Base-by-base conservation (phyloP, 441 rosid genomes). In the Mallotus japonicus region DNA sequence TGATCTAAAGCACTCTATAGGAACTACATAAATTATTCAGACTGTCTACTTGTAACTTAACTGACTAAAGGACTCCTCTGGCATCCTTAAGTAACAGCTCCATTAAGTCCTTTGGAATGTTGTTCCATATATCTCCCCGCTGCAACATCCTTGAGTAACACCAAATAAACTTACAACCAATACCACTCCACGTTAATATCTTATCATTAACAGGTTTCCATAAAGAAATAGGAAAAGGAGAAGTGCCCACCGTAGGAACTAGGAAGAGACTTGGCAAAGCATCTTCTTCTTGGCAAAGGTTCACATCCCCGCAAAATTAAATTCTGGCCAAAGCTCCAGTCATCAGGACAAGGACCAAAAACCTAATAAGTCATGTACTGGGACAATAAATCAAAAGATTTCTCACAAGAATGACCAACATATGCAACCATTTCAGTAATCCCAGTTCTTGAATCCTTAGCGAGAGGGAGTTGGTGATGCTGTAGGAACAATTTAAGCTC, bases 391-490 rank as follows among this genome's bases (percentile, higher is more conserved):
- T 89, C 98, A 28, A 88, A 55, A 62, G 97, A 92, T 81, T 85
- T 91, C 66, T 90, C 92, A 49, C 99, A 95, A 7, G 89, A 79
- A 65, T 95, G 99, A 7, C 96, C 97, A 17, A 95, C 98, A 13
- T 96, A 90, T 6, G 98, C 89, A 40, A 95, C 97, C 97, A 95
- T 92, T 58, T 91, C 96, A 32, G 97, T 93, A 83, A 95, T 91
- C 76, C 99, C 95, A 9, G 96, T 91, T 57, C 92, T 85, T 0
- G 99, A 93, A 83, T 95, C 98, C 73, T 93, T 93, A 0, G 97
- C 99, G n/a, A 95, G 78, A 17, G 99, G 99, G 61, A 95, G 93
- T 67, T 85, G 92, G 71, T 95, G 92, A 51, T 83, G 95, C 47
- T 85, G 87, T 24, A 95, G 86, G 79, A 85, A 95, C 66, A 85